phyloP scores from a whole-genome alignment of 2,329 filamentous ascomycete genomes.

The Arthroderma sp. region DNA sequence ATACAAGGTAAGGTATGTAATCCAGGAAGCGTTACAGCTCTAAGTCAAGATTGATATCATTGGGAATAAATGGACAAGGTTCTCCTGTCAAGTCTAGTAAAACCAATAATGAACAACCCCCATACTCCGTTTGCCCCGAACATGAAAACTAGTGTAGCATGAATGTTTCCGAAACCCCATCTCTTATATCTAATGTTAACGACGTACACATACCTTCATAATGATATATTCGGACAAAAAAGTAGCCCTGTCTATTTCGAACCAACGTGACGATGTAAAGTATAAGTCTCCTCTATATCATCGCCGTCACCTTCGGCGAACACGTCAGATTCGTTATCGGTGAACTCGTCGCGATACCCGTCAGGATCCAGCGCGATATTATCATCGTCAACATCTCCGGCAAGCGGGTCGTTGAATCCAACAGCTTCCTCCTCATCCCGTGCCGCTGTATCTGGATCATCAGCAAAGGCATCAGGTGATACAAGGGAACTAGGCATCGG shows the following conservation, averaged over 20 bases:
- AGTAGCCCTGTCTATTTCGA: conserved; percentile 4
- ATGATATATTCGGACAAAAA: not conserved
- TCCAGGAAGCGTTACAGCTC: too few relatives aligned
- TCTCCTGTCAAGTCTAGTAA: too few relatives aligned
- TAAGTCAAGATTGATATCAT: too few relatives aligned
- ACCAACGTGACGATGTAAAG: conserved; percentile 26
- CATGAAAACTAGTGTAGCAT: too few relatives aligned
- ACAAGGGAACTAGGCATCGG: conserved; percentile 10
- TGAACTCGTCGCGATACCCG: conserved; percentile 42
- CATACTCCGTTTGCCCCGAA: too few relatives aligned
- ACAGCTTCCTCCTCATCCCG: conserved; percentile 31
- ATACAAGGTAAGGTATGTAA: too few relatives aligned
- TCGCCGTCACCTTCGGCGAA: conserved; percentile 30
- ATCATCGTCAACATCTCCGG: conserved; percentile 35
- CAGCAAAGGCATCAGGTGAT: conserved; percentile 14
- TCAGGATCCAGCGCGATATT: conserved; percentile 17
- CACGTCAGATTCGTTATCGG: conserved; percentile 39
- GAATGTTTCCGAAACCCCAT: too few relatives aligned
- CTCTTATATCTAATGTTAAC: too few relatives aligned
- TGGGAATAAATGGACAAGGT: too few relatives aligned
- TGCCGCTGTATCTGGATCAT: conserved; percentile 29
- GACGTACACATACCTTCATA: not conserved
- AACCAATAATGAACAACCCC: too few relatives aligned
- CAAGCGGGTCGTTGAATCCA: conserved; percentile 31
- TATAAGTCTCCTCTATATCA: conserved; percentile 23